Percentiles rank a stretch among this genome's conserved stretches.
These are phyloP conservation scores for Solanum sejunctum DNA, from an alignment of 257 asterid genomes.

Conservation along the genomic window DNA sequence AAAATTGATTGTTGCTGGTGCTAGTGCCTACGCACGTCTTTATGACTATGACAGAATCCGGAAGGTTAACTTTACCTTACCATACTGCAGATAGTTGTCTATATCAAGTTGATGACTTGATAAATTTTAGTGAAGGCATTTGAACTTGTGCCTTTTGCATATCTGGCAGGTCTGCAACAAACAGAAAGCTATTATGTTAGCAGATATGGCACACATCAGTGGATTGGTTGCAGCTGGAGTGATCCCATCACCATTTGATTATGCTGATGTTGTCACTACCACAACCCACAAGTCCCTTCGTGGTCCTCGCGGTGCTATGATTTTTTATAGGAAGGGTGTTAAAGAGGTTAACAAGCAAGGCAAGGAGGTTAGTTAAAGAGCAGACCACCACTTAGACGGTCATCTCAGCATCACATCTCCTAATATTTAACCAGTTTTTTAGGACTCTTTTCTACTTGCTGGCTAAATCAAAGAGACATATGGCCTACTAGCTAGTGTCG, in stretches of 20 bases:
- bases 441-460: background rate
- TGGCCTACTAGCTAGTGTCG: background rate
- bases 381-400: background rate
- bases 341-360: slow-evolving; percentile 89
- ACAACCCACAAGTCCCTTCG: slow-evolving; percentile 96
- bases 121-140: background rate
- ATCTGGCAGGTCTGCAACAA: slow-evolving; percentile 79
- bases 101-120: background rate
- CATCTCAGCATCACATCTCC: background rate
- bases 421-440: background rate
- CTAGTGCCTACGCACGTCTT: slow-evolving; percentile 91
- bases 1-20: slow-evolving; percentile 91
- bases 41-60: slow-evolving; percentile 88
- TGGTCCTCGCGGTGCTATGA: slow-evolving; percentile 99
- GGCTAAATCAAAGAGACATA: background rate
- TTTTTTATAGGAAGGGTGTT: slow-evolving; percentile 82
- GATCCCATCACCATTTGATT: slow-evolving; percentile 90
- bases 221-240: slow-evolving; percentile 98
- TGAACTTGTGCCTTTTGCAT: background rate
- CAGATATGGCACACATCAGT: slow-evolving; percentile 99
- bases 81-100: background rate
- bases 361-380: slow-evolving; percentile 51
- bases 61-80: slow-evolving; percentile 31
- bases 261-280: slow-evolving; percentile 93
- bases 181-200: slow-evolving; percentile 77